Conservation (phyloP, 495 filamentous ascomycete genomes). For the Pseudevernia furfuracea region DNA sequence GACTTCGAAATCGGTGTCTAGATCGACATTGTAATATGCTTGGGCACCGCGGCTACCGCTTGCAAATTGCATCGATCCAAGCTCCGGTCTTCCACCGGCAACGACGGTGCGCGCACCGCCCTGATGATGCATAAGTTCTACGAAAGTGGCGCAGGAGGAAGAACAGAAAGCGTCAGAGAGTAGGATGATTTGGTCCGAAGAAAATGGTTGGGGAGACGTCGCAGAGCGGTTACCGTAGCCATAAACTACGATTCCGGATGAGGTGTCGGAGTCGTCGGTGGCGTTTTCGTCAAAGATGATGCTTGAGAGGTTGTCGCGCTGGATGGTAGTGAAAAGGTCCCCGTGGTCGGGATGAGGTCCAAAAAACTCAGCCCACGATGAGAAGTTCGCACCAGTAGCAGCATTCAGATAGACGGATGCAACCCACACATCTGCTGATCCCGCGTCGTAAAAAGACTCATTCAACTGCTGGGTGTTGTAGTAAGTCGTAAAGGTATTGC, state of each 20-base stretch:
- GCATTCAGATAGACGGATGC: conserved; percentile 38
- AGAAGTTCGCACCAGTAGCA: conserved; percentile 39
- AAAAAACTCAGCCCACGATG: conserved; percentile 47
- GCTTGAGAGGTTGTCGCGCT: conserved; percentile 45
- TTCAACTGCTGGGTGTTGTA: conserved; percentile 25
- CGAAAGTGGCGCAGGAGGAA: conserved; percentile 46
- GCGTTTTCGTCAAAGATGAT: conserved; percentile 33
- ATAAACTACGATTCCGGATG: conserved; percentile 35
- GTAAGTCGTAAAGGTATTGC: conserved; percentile 35
- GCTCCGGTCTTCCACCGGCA: conserved; percentile 40
- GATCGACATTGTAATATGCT: conserved; percentile 19
- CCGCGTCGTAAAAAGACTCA: conserved; percentile 17
- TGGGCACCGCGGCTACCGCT: conserved; percentile 33
- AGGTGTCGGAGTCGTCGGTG: conserved; percentile 1
- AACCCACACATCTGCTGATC: conserved; percentile 37
- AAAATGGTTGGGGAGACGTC: conserved; percentile 34
- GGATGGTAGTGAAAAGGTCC: conserved; percentile 40
- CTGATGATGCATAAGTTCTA: conserved; percentile 45
- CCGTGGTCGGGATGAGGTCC: conserved; percentile 38
- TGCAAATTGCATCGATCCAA: conserved; percentile 39
- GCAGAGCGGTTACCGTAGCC: conserved; percentile 29
- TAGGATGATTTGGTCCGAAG: conserved; percentile 45
- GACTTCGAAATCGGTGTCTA: conserved; percentile 31
- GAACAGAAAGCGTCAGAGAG: conserved; percentile 44
- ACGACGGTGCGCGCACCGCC: conserved; percentile 44